A percentile compares a stretch with the other conserved stretches of the same genome.
These are phyloP conservation scores for Neurospora tetraspora DNA, from an alignment of 495 filamentous ascomycete species.

Conservation along the genomic window DNA sequence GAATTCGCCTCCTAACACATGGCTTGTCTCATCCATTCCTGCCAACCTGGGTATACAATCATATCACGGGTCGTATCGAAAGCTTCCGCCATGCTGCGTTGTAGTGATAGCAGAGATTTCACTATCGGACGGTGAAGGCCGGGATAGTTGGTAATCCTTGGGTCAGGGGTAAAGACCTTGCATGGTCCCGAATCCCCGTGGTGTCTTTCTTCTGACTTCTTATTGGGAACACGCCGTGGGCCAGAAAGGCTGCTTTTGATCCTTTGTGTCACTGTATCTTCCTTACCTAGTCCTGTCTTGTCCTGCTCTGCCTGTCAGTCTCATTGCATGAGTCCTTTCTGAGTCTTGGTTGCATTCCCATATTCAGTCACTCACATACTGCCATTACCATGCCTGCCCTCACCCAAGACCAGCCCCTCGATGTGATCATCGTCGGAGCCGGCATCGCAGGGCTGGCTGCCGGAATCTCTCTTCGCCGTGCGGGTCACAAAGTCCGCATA, in stretches of 20 bases:
- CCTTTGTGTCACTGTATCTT: not conserved
- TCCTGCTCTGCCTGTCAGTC: not conserved
- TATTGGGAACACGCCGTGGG: not conserved
- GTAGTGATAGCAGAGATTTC: not conserved
- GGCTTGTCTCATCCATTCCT: not conserved
- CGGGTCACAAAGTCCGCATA: slow-evolving; percentile 42
- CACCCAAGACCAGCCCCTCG: slow-evolving; percentile 12
- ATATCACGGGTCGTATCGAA: not conserved
- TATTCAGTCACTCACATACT: not conserved
- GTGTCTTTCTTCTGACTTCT: not conserved
- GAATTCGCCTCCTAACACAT: not conserved
- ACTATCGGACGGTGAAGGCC: not conserved
- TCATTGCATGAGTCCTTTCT: not conserved
- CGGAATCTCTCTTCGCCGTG: slow-evolving; percentile 37
- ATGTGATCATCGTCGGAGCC: slow-evolving; percentile 41
- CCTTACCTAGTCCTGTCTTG: not conserved
- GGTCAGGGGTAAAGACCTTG: not conserved
- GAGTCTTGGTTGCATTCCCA: not conserved
- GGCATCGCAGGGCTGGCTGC: slow-evolving; percentile 44
- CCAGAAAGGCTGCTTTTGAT: not conserved
- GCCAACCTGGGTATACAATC: not conserved
- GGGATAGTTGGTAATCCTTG: not conserved
- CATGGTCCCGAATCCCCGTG: not conserved
- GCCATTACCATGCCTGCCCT: not conserved
- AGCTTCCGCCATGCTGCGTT: not conserved